A percentile compares a stretch with the other conserved stretches of the same genome.
Conservation (phyloP, 2,329 filamentous ascomycete species). For the Teratosphaeriaceae sp. region DNA sequence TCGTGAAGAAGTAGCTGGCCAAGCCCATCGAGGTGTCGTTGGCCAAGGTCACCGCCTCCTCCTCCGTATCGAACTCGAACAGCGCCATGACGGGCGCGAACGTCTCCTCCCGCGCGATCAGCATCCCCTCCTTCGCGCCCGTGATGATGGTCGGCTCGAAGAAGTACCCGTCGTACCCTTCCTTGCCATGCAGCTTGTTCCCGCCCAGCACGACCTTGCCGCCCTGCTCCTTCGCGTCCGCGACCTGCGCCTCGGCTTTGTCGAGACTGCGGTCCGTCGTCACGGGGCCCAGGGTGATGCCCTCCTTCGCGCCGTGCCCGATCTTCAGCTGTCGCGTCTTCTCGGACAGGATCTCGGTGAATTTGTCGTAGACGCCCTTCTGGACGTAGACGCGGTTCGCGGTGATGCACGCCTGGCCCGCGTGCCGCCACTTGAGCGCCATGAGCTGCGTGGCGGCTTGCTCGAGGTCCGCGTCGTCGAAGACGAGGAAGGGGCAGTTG, state of each 20-base stretch:
- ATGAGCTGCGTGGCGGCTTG: slow-evolving; percentile 45
- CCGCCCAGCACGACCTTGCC: slow-evolving; percentile 59
- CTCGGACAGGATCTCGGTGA: slow-evolving; percentile 49
- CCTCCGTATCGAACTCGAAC: slow-evolving; percentile 59
- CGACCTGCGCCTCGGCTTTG: slow-evolving; percentile 53
- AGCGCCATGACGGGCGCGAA: slow-evolving; percentile 60
- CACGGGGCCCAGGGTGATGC: slow-evolving; percentile 54
- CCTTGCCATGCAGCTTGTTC: slow-evolving; percentile 34
- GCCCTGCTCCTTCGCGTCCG: slow-evolving; percentile 54
- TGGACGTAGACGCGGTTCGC: slow-evolving; percentile 62
- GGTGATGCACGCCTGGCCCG: slow-evolving; percentile 59
- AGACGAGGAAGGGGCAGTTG: slow-evolving; percentile 59
- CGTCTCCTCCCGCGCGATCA: slow-evolving; percentile 52
- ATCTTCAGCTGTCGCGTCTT: slow-evolving; percentile 50
- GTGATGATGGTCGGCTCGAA: slow-evolving; percentile 62
- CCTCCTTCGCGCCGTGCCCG: slow-evolving; percentile 54
- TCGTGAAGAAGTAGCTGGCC: slow-evolving; percentile 63
- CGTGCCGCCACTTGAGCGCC: slow-evolving; percentile 51
- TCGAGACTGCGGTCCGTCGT: slow-evolving; percentile 50
- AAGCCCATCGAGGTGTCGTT: slow-evolving; percentile 59
- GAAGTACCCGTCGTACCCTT: slow-evolving; percentile 54
- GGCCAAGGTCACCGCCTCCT: slow-evolving; percentile 53
- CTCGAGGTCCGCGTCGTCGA: slow-evolving; percentile 57
- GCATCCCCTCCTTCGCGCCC: slow-evolving; percentile 53
- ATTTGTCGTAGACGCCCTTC: slow-evolving; percentile 54